Conservation (phyloP, 1,284 basidiomycete species). For the Cryptococcus depauperatus region DNA sequence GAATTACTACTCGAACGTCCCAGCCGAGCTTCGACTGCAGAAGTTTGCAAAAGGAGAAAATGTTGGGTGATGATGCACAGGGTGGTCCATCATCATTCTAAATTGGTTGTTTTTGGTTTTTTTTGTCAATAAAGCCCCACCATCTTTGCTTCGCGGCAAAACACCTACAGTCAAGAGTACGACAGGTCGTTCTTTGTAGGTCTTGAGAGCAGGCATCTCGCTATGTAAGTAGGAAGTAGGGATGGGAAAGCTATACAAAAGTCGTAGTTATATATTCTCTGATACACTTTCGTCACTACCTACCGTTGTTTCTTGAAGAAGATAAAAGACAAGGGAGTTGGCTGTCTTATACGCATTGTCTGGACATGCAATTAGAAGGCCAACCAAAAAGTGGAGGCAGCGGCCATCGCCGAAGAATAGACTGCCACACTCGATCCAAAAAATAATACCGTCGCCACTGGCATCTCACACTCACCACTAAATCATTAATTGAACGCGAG, state of each 20-base stretch:
- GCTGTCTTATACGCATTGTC: no score
- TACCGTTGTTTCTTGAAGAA: no score
- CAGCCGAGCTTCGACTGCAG: constrained; percentile 63
- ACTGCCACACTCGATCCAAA: neutral
- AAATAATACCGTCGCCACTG: neutral
- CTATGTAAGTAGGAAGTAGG: neutral
- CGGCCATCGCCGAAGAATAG: no score
- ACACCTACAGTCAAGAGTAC: constrained; percentile 37
- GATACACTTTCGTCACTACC: no score
- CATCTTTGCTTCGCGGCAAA: no score
- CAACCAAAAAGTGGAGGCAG: no score
- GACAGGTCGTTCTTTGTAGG: constrained; percentile 30
- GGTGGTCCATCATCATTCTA: constrained; percentile 76
- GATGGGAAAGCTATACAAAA: neutral
- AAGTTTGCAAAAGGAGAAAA: constrained; percentile 66
- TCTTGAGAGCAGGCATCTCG: constrained; percentile 25
- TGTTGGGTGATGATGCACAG: constrained; percentile 62
- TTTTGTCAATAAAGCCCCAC: no score
- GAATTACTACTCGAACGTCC: constrained; percentile 82
- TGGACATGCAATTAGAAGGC: no score
- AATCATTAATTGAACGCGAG: neutral
- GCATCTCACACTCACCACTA: neutral
- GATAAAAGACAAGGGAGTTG: no score
- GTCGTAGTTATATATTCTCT: neutral
- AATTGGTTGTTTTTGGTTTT: no score